Evolutionary conservation across 768 basidiomycete species (phyloP).

Genomic region (Leccinum pellstonianum): DNA sequence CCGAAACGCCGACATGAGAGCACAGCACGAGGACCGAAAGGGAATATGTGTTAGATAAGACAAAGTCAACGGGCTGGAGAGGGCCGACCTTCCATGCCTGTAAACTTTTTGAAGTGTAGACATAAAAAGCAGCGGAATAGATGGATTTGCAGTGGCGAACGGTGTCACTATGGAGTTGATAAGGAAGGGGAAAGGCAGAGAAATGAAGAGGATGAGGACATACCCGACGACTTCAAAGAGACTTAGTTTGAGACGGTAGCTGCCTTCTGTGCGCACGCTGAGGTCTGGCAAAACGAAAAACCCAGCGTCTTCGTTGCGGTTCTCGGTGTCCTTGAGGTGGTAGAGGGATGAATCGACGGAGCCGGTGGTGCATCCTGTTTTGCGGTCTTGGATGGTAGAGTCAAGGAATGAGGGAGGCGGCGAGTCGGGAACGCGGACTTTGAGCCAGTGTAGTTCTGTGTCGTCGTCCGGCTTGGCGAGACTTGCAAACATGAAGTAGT

Average conservation of each 20-base stretch:
- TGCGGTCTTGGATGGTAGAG: too few relatives aligned
- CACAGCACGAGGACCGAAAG: constrained; percentile 13
- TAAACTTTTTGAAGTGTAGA: constrained; percentile 97
- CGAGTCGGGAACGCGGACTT: constrained; percentile 41
- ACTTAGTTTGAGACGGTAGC: constrained; percentile 67
- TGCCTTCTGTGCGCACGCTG: constrained; percentile 20
- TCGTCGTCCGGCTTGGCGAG: constrained; percentile 89
- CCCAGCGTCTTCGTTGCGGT: too few relatives aligned
- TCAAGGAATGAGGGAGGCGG: too few relatives aligned
- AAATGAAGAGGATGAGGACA: constrained; percentile 31
- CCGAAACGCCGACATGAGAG: constrained; percentile 16
- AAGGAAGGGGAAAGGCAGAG: background rate
- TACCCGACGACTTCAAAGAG: constrained; percentile 92
- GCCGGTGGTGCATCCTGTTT: too few relatives aligned
- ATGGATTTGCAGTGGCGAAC: constrained; percentile 91
- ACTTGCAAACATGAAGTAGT: constrained; percentile 94
- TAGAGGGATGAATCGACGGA: too few relatives aligned
- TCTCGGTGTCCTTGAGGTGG: too few relatives aligned
- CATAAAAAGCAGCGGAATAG: constrained; percentile 86
- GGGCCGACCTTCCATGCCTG: constrained; percentile 85
- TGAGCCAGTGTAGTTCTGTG: constrained; percentile 83
- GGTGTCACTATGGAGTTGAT: constrained; percentile 52
- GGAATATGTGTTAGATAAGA: constrained; percentile 23
- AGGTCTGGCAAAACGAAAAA: too few relatives aligned
- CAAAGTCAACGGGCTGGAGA: background rate